These are phyloP conservation scores for Citrullus colocynthis DNA, from an alignment of 306 rosid species.

Conservation along the genomic window DNA sequence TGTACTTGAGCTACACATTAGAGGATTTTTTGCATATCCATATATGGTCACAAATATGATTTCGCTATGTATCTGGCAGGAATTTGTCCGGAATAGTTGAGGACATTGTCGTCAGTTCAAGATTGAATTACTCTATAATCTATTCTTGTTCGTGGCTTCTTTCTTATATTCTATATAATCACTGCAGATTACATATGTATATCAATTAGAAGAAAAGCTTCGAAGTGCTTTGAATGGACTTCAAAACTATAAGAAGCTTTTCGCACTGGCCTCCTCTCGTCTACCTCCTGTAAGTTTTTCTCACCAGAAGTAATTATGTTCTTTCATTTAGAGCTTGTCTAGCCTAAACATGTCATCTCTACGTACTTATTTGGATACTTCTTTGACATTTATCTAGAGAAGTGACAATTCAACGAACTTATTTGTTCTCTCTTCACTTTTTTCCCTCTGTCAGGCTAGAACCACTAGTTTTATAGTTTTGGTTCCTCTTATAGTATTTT, in stretches of 20 bases:
- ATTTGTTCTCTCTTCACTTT: neutral
- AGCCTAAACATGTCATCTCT: neutral
- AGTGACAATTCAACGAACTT: neutral
- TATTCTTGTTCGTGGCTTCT: neutral
- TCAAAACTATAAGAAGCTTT: neutral
- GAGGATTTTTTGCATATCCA: too few species aligned
- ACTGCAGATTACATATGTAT: neutral
- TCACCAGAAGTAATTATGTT: neutral
- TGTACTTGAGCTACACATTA: neutral
- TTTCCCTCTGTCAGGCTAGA: slow-evolving; percentile 17
- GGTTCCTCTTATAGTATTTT: slow-evolving; percentile 21
- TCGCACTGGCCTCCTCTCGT: neutral
- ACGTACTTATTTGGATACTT: neutral
- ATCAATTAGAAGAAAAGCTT: slow-evolving; percentile 9
- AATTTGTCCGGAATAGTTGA: neutral
- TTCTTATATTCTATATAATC: neutral
- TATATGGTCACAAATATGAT: too few species aligned
- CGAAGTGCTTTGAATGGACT: slow-evolving; percentile 13
- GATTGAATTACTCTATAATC: neutral
- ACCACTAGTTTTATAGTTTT: slow-evolving; percentile 20
- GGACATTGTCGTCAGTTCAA: neutral
- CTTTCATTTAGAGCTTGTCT: neutral
- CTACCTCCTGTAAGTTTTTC: slow-evolving; percentile 13
- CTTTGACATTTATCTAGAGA: neutral
- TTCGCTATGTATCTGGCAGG: neutral